These are phyloP conservation scores for Mimosa bimucronata DNA, from an alignment of 306 rosid genomes.

Conservation along the genomic window DNA sequence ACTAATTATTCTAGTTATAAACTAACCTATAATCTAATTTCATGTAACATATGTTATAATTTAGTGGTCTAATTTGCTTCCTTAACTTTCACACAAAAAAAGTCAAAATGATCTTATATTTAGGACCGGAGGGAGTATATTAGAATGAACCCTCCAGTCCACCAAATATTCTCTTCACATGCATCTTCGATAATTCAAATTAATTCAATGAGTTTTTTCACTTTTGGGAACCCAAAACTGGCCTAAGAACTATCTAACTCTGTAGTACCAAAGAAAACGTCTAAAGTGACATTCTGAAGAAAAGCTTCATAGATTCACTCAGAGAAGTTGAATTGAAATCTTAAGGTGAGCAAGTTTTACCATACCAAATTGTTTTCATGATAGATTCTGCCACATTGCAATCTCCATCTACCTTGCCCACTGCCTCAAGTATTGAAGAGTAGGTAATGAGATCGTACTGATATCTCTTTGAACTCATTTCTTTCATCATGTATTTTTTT, in stretches of 20 bases:
- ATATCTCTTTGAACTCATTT: conserved; percentile 77
- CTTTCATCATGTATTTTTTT: too few relatives aligned
- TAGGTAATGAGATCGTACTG: conserved; percentile 77
- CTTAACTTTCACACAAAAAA: too few relatives aligned
- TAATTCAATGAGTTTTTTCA: background rate
- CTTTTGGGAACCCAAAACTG: background rate
- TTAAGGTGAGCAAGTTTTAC: background rate
- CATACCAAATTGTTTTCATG: conserved; percentile 33
- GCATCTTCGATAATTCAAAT: background rate
- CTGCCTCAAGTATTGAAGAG: conserved; percentile 95
- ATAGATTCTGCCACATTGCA: conserved; percentile 24
- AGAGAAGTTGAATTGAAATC: background rate
- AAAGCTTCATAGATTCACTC: background rate
- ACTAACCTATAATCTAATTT: too few relatives aligned
- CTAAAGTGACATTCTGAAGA: background rate
- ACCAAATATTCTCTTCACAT: background rate
- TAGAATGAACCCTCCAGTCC: background rate
- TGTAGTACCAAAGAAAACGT: background rate
- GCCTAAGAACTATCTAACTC: background rate
- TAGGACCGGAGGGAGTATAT: too few relatives aligned
- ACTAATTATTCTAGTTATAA: too few relatives aligned
- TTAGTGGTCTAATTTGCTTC: too few relatives aligned
- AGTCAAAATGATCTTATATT: too few relatives aligned
- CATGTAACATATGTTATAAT: too few relatives aligned
- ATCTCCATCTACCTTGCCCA: conserved; percentile 84